Percentiles rank a stretch among this genome's conserved stretches.
Evolutionary conservation across 1,139 yeast genomes (phyloP).

Genomic region (Geotrichum citri-aurantii): DNA sequence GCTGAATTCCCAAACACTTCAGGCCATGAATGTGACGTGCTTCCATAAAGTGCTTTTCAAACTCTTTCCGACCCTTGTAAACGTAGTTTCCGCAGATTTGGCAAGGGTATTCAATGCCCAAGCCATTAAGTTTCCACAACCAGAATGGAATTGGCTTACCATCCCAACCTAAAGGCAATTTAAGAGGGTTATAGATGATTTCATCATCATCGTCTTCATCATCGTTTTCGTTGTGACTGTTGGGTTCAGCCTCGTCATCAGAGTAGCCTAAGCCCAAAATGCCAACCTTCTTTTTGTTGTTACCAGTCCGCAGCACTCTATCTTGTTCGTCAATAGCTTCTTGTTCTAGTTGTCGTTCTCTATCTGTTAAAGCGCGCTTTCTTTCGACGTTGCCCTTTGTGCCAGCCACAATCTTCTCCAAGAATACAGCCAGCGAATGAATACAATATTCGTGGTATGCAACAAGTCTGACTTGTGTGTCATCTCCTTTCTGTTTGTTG

Average conservation of each 20-base stretch:
- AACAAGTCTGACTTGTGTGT: constrained; percentile 18
- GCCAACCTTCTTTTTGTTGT: constrained; percentile 9
- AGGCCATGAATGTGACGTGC: constrained; percentile 70
- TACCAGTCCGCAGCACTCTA: constrained; percentile 38
- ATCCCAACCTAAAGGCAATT: constrained; percentile 77
- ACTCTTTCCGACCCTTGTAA: constrained; percentile 70
- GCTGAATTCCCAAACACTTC: constrained; percentile 64
- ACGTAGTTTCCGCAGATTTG: constrained; percentile 79
- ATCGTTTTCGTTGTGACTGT: constrained; percentile 22
- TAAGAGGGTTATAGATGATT: constrained; percentile 40
- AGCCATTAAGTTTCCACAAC: constrained; percentile 86
- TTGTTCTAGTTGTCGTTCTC: constrained; percentile 59
- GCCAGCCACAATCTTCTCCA: constrained; percentile 40
- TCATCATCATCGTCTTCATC: constrained; percentile 30
- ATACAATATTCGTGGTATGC: constrained; percentile 39
- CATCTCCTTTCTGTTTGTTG: constrained; percentile 8
- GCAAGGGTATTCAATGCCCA: constrained; percentile 66
- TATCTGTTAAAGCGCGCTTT: constrained; percentile 61
- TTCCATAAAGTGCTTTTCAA: constrained; percentile 67
- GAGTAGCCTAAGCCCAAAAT: constrained; percentile 24
- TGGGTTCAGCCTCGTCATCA: constrained; percentile 27
- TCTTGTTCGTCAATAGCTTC: constrained; percentile 39
- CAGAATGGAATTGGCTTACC: constrained; percentile 92
- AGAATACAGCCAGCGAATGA: constrained; percentile 33
- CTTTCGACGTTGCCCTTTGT: constrained; percentile 65